Percentiles rank a stretch among this genome's conserved stretches.
phyloP scores from a whole-genome alignment of 805 yeast genomes.

The Myxozyma vanderwaltii region DNA sequence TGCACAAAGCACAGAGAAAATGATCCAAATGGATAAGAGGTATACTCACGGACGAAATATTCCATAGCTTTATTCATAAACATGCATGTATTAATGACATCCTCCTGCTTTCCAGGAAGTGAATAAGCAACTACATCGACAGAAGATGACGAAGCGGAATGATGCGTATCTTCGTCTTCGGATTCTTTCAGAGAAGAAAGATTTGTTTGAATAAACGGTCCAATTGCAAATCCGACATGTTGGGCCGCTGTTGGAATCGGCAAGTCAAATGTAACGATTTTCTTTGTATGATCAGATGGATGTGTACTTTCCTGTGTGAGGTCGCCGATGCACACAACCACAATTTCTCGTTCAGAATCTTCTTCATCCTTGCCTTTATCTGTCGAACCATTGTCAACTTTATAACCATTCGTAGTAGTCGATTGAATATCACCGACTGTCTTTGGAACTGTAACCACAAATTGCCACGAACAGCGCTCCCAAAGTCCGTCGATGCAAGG shows the following conservation, averaged over 20 bases:
- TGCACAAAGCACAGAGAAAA: conserved; percentile 75
- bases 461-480: conserved; percentile 89
- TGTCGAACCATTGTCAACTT: conserved; percentile 13
- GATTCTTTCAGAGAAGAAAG: conserved; percentile 50
- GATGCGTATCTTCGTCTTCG: conserved; percentile 41
- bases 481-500: conserved; percentile 90
- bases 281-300: conserved; percentile 71
- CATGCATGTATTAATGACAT: conserved; percentile 70
- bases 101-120: conserved; percentile 57
- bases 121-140: conserved; percentile 57
- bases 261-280: conserved; percentile 68
- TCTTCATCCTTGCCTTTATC: conserved; percentile 39
- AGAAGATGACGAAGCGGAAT: conserved; percentile 40
- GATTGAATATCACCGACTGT: conserved; percentile 70
- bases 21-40: conserved; percentile 88
- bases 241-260: conserved; percentile 89
- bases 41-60: conserved; percentile 81
- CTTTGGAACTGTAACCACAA: conserved; percentile 82
- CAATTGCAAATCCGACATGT: conserved; percentile 93
- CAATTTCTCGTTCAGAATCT: conserved; percentile 46
- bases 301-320: conserved; percentile 63
- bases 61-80: conserved; percentile 79
- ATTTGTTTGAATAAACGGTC: conserved; percentile 72
- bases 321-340: conserved; percentile 49
- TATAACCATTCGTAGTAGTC: conserved; percentile 17